These are phyloP conservation scores for Penicillium fimorum DNA, from an alignment of 495 filamentous ascomycete genomes.

Conservation along the genomic window DNA sequence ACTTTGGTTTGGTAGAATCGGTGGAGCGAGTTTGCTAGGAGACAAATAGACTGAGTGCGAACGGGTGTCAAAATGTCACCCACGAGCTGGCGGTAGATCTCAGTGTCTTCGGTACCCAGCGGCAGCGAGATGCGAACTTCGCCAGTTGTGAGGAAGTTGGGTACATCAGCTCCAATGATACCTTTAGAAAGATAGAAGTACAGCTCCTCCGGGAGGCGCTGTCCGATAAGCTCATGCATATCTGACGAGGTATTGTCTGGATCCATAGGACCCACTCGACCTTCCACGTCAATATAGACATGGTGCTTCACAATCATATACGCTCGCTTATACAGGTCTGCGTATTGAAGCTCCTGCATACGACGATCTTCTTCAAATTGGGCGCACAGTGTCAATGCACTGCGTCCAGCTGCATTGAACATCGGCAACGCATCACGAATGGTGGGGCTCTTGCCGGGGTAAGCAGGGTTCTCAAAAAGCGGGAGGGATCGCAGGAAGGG, in stretches of 20 bases:
- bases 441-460: slow-evolving; percentile 44
- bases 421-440: slow-evolving; percentile 69
- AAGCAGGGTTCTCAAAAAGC: slow-evolving; percentile 59
- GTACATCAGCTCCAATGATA: slow-evolving; percentile 71
- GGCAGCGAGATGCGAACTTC: slow-evolving; percentile 74
- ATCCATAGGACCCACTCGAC: slow-evolving; percentile 70
- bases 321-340: slow-evolving; percentile 79
- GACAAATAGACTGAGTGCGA: slow-evolving; percentile 68
- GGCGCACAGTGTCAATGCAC: slow-evolving; percentile 61
- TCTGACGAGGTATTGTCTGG: slow-evolving; percentile 69
- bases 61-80: slow-evolving; percentile 66
- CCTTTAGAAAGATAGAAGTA: slow-evolving; percentile 88
- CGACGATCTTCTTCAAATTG: slow-evolving; percentile 71
- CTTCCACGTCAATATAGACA: slow-evolving; percentile 71
- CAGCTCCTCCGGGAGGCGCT: slow-evolving; percentile 85
- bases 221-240: slow-evolving; percentile 83
- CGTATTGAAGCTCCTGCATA: slow-evolving; percentile 68
- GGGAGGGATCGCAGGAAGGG: slow-evolving; percentile 76
- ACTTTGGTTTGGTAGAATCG: slow-evolving; percentile 75
- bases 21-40: slow-evolving; percentile 75
- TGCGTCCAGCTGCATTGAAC: slow-evolving; percentile 63
- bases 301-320: slow-evolving; percentile 85
- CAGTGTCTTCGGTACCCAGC: slow-evolving; percentile 74
- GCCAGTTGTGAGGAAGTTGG: slow-evolving; percentile 76
- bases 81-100: slow-evolving; percentile 78